Evolutionary conservation across 805 yeast species (phyloP).

Genomic region (Cyberlindnera xylosilytica): DNA sequence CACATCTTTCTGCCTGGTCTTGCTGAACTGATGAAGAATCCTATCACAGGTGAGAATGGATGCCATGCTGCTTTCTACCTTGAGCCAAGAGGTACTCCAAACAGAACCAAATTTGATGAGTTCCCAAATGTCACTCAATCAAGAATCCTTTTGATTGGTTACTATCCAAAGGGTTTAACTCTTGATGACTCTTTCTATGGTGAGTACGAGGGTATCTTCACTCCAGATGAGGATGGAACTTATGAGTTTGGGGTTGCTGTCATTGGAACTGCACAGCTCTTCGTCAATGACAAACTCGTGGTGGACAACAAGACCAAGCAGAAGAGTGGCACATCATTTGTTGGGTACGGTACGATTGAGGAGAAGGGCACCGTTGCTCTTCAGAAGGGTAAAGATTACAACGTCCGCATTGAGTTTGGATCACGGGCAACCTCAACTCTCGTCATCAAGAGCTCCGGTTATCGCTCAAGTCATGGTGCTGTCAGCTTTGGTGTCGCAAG

Average conservation of each 20-base stretch:
- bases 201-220: constrained; percentile 42
- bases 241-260: constrained; percentile 51
- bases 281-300: constrained; percentile 33
- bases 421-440: constrained; percentile 38
- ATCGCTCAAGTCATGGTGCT: constrained; percentile 28
- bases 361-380: constrained; percentile 36
- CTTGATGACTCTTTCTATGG: constrained; percentile 35
- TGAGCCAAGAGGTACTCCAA: constrained; percentile 18
- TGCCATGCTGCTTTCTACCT: constrained; percentile 25
- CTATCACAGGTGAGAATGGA: constrained; percentile 27
- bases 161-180: constrained; percentile 20
- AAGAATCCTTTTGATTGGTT: constrained; percentile 28
- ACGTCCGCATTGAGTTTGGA: constrained; percentile 49
- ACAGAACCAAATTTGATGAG: constrained; percentile 30
- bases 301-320: constrained; percentile 56
- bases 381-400: constrained; percentile 42
- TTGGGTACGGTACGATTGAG: constrained; percentile 55
- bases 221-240: constrained; percentile 43
- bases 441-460: background rate
- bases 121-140: constrained; percentile 21
- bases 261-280: constrained; percentile 53
- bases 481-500: constrained; percentile 31
- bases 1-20: constrained; percentile 33
- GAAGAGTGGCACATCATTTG: constrained; percentile 45
- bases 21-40: constrained; percentile 20